phyloP scores from a whole-genome alignment of 371 early-diverging fungal species.

The Basidiobolus heterosporus region DNA sequence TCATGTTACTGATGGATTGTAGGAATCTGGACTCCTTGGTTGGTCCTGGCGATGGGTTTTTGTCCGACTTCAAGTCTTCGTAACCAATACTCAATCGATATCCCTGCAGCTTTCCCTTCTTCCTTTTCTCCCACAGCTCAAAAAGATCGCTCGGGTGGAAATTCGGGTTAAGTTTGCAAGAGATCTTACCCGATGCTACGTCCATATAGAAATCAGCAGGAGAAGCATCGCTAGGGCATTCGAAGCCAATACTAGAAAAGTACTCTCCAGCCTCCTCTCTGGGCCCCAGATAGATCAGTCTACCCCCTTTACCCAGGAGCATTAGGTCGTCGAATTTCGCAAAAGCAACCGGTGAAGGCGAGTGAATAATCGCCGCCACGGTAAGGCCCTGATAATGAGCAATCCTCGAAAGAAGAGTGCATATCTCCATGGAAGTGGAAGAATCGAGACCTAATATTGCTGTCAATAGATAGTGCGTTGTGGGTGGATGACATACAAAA shows the following conservation, averaged over 20 bases:
- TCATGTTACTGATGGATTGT: no score
- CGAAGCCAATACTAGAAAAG: slow-evolving; percentile 35
- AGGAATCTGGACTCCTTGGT: no score
- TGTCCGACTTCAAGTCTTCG: no score
- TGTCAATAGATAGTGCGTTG: no score
- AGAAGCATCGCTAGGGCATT: slow-evolving; percentile 26
- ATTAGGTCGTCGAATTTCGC: slow-evolving; percentile 46
- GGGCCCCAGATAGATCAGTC: slow-evolving; percentile 42
- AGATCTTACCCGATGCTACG: slow-evolving; percentile 16
- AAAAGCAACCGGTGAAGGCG: slow-evolving; percentile 47
- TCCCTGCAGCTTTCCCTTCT: no score
- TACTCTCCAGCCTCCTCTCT: slow-evolving; percentile 20
- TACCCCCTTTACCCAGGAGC: slow-evolving; percentile 42
- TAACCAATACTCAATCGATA: no score
- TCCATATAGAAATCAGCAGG: slow-evolving; percentile 43
- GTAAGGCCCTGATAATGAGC: slow-evolving; percentile 37
- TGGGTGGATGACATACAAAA: no score
- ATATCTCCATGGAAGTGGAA: slow-evolving; percentile 45
- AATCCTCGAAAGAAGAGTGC: slow-evolving; percentile 31
- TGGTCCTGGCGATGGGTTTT: no score
- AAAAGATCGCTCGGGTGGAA: slow-evolving; percentile 1
- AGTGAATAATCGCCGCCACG: slow-evolving; percentile 56
- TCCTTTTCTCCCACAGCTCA: background rate
- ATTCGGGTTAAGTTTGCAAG: background rate
- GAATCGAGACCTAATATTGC: slow-evolving; percentile 51